Evolutionary conservation across 2,329 filamentous ascomycete species (phyloP).

Genomic region (Hyphodiscus sp.): DNA sequence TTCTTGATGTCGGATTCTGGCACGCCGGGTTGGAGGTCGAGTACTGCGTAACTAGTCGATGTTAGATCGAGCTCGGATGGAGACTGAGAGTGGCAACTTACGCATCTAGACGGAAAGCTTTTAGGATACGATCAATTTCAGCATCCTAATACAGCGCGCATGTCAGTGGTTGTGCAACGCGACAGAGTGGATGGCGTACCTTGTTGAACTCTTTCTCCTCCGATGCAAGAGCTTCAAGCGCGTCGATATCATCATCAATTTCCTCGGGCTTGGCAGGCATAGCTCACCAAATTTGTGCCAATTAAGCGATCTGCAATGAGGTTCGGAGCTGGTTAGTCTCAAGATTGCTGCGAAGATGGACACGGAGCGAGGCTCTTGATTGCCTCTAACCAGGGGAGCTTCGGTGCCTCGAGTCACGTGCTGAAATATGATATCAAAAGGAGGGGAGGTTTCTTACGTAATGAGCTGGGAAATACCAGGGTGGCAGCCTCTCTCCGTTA

Average conservation of each 20-base stretch:
- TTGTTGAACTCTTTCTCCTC: constrained; percentile 91
- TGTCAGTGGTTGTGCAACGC: constrained; percentile 5
- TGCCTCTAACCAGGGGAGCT: neutral
- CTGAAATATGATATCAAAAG: too few species aligned
- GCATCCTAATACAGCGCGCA: constrained; percentile 59
- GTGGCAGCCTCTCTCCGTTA: too few species aligned
- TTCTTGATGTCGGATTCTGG: constrained; percentile 94
- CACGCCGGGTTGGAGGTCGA: constrained; percentile 92
- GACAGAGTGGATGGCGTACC: constrained; percentile 38
- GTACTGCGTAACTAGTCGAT: constrained; percentile 71
- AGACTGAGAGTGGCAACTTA: constrained; percentile 32
- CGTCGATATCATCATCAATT: constrained; percentile 57
- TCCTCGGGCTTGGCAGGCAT: constrained; percentile 2
- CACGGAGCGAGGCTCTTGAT: neutral
- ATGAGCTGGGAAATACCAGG: too few species aligned
- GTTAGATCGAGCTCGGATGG: constrained; percentile 2
- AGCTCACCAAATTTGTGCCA: neutral
- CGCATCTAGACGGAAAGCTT: constrained; percentile 77
- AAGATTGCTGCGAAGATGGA: neutral
- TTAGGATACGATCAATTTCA: constrained; percentile 90
- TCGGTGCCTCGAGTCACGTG: too few species aligned
- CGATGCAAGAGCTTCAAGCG: constrained; percentile 72
- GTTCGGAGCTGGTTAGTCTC: neutral
- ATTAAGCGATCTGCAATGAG: neutral
- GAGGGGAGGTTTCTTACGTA: too few species aligned